These are phyloP conservation scores for Backusella circina DNA, from an alignment of 192 early-diverging fungal genomes.

Conservation along the genomic window DNA sequence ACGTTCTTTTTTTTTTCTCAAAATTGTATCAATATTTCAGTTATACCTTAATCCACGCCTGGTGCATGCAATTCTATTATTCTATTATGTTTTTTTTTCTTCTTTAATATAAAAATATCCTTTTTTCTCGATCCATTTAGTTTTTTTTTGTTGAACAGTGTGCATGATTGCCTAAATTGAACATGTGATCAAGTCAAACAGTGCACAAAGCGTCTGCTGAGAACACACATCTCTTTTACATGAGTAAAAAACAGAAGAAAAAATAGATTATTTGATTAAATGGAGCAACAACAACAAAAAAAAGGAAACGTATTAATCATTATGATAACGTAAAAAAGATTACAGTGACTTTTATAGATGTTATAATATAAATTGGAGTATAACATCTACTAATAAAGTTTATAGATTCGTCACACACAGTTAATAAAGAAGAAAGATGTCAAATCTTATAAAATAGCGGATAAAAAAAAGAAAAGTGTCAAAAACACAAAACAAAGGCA, in stretches of 20 bases:
- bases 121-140: neutral
- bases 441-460: neutral
- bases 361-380: neutral
- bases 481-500: neutral
- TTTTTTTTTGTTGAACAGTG: neutral
- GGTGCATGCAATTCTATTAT: neutral
- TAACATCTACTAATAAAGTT: neutral
- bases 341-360: too few species aligned
- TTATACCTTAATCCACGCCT: neutral
- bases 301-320: neutral
- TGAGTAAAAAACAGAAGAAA: neutral
- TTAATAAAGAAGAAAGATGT: neutral
- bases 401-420: neutral
- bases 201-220: neutral
- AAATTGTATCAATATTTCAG: neutral
- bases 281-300: too few species aligned
- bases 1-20: neutral
- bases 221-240: neutral
- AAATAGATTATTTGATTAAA: neutral
- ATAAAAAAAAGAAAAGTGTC: neutral
- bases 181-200: neutral
- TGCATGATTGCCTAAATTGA: constrained; percentile 1
- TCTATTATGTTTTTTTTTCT: neutral
- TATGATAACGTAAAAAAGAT: neutral
- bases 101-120: neutral